Percentiles rank a stretch among this genome's conserved stretches.
These are phyloP conservation scores for Ceratocystis ficicola DNA, from an alignment of 2,329 filamentous ascomycete genomes.

Conservation along the genomic window DNA sequence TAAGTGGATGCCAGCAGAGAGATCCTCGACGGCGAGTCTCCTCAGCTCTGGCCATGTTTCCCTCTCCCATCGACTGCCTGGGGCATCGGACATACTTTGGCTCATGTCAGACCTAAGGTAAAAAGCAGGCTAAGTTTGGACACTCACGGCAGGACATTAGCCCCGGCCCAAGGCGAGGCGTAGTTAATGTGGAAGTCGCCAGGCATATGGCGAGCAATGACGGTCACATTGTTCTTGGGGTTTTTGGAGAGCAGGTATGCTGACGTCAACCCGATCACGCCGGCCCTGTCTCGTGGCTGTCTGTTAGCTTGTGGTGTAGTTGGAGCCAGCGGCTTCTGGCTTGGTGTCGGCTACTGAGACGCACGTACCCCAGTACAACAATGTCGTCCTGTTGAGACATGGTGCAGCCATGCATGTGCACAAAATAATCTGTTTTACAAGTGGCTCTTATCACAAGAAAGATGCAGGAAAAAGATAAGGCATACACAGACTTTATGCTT, in stretches of 20 bases:
- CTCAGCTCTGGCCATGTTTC: slow-evolving; percentile 53
- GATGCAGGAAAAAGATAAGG: too few relatives aligned
- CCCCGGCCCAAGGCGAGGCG: slow-evolving; percentile 78
- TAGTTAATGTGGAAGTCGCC: slow-evolving; percentile 90
- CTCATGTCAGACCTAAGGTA: background rate
- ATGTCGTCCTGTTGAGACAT: slow-evolving; percentile 19
- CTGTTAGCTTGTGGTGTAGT: slow-evolving; percentile 3
- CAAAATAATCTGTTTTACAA: background rate
- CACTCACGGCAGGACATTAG: slow-evolving; percentile 60
- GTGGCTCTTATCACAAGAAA: too few relatives aligned
- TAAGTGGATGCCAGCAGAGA: slow-evolving; percentile 70
- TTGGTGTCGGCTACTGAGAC: background rate
- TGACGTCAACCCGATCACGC: slow-evolving; percentile 41
- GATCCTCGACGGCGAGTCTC: slow-evolving; percentile 49
- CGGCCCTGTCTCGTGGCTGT: slow-evolving; percentile 30
- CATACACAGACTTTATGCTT: too few relatives aligned
- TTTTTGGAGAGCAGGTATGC: slow-evolving; percentile 38
- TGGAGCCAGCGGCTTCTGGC: background rate
- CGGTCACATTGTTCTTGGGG: slow-evolving; percentile 43
- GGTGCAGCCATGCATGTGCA: background rate
- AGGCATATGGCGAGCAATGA: slow-evolving; percentile 81
- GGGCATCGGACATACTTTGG: slow-evolving; percentile 34
- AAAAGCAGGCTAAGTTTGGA: slow-evolving; percentile 22
- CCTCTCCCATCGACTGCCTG: slow-evolving; percentile 45
- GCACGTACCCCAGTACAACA: slow-evolving; percentile 21